A percentile compares a stretch with the other conserved stretches of the same genome.
Evolutionary conservation across 228 moss, liverwort and hornwort species (phyloP).

Genomic region (Sphagnum fallax): DNA sequence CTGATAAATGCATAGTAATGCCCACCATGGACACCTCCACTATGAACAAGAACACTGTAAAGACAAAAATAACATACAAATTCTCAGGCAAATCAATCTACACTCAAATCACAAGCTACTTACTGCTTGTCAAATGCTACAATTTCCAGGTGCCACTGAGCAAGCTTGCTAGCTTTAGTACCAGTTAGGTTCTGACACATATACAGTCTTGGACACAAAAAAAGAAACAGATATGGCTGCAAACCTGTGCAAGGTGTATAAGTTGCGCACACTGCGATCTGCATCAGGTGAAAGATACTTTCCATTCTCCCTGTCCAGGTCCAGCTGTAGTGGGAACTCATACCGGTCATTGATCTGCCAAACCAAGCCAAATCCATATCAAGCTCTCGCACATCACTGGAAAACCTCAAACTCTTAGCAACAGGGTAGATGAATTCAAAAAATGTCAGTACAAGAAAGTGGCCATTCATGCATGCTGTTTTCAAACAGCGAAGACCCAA

Average conservation of each 20-base stretch:
- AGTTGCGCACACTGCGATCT: constrained; percentile 53
- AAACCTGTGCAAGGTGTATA: constrained; percentile 53
- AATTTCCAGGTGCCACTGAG: no score
- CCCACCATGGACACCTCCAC: constrained; percentile 63
- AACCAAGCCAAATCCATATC: neutral
- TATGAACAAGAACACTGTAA: constrained; percentile 59
- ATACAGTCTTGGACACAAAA: neutral
- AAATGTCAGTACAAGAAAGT: no score
- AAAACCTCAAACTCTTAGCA: no score
- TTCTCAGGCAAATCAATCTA: neutral
- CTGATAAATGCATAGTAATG: constrained; percentile 67
- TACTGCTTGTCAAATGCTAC: no score
- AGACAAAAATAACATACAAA: neutral
- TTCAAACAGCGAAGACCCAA: no score
- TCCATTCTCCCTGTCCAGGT: constrained; percentile 51
- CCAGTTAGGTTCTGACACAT: neutral
- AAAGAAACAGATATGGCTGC: neutral
- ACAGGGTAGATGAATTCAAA: no score
- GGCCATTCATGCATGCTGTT: no score
- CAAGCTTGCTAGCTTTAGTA: neutral
- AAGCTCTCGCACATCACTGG: neutral
- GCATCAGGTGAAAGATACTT: constrained; percentile 58
- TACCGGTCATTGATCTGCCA: constrained; percentile 59
- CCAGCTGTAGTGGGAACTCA: constrained; percentile 55
- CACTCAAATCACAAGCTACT: neutral